Conservation (phyloP, 164 flowering plant species). For the Liriodendron chinense region DNA sequence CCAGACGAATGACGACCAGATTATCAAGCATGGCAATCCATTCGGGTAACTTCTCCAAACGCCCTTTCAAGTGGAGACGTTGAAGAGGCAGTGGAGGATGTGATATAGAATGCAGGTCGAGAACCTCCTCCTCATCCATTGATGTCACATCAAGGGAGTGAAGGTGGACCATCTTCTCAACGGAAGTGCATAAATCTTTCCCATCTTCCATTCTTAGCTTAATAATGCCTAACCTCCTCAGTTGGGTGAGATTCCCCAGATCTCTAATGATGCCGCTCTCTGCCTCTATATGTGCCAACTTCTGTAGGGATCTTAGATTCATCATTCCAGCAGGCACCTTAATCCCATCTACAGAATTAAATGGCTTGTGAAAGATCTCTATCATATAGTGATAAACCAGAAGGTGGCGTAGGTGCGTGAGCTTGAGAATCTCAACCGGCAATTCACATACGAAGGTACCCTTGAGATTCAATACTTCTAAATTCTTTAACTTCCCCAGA, state of each 20-base stretch:
- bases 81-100: background rate
- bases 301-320: constrained; percentile 7
- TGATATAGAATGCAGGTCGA: background rate
- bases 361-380: background rate
- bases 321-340: constrained; percentile 1
- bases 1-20: background rate
- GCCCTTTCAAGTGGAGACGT: background rate
- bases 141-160: background rate
- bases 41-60: background rate
- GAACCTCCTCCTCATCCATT: background rate
- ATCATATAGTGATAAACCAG: background rate
- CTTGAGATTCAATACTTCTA: constrained; percentile 10
- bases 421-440: constrained; percentile 10
- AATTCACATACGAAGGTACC: constrained; percentile 6
- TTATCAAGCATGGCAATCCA: background rate
- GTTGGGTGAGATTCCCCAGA: constrained; percentile 7
- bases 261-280: background rate
- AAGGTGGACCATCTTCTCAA: constrained; percentile 6
- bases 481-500: constrained; percentile 3
- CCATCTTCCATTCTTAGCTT: constrained; percentile 6
- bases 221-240: constrained; percentile 5
- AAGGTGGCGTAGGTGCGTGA: constrained; percentile 8
- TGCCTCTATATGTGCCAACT: constrained; percentile 6
- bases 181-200: constrained; percentile 1
- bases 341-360: background rate